Evolutionary conservation across 2,329 filamentous ascomycete genomes (phyloP).

Genomic region (Phialemonium atrogriseum): DNA sequence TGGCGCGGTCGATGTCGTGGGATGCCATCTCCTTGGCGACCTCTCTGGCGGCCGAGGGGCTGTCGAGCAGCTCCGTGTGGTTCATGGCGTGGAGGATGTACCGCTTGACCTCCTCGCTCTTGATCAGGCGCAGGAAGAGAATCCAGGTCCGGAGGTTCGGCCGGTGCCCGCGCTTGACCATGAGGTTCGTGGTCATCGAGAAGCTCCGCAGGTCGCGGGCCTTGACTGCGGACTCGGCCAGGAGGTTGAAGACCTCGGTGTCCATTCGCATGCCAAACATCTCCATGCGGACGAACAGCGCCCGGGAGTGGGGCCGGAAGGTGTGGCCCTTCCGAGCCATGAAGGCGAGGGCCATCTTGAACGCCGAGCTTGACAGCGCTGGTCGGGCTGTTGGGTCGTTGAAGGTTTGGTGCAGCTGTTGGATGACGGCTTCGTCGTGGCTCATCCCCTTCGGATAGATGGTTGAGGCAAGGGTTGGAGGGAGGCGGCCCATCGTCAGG

Average conservation of each 20-base stretch:
- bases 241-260: constrained; percentile 37
- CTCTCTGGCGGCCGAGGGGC: constrained; percentile 23
- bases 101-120: constrained; percentile 46
- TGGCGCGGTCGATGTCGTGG: constrained; percentile 33
- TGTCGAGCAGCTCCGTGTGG: constrained; percentile 31
- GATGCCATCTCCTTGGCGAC: constrained; percentile 34
- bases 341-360: constrained; percentile 36
- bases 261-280: constrained; percentile 31
- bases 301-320: constrained; percentile 16
- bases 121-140: constrained; percentile 42
- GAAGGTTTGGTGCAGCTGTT: constrained; percentile 30
- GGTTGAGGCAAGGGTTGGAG: constrained; percentile 20
- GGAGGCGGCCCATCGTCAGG: constrained; percentile 29
- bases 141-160: constrained; percentile 40
- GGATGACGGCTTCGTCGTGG: constrained; percentile 29
- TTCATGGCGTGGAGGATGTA: constrained; percentile 40
- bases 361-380: constrained; percentile 27
- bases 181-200: constrained; percentile 27
- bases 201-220: constrained; percentile 35
- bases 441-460: constrained; percentile 24
- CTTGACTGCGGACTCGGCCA: constrained; percentile 31
- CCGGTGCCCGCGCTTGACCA: constrained; percentile 27
- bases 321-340: constrained; percentile 21
- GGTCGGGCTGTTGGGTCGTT: constrained; percentile 22
- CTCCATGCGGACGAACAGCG: constrained; percentile 28